Percentiles rank a stretch among this genome's conserved stretches.
These are phyloP conservation scores for Synchytrium microbalum DNA, from an alignment of 371 early-diverging fungal species.

Conservation along the genomic window DNA sequence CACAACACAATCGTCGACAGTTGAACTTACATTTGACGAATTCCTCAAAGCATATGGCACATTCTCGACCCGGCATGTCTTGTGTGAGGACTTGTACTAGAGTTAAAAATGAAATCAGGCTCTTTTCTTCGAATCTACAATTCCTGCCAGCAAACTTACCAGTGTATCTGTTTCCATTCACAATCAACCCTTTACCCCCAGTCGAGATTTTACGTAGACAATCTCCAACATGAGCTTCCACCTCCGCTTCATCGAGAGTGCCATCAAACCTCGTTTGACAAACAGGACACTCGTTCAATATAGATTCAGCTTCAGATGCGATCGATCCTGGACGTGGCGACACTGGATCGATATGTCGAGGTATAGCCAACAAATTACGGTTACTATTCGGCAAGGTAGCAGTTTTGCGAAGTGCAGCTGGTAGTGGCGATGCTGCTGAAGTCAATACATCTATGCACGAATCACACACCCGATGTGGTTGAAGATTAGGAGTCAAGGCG, in stretches of 20 bases:
- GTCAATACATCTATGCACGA: not conserved
- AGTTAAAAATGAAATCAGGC: not conserved
- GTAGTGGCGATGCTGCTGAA: constrained; percentile 2
- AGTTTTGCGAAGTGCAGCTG: not conserved
- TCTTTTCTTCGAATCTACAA: too few species aligned
- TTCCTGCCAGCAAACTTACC: constrained; percentile 55
- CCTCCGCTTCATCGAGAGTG: constrained; percentile 10
- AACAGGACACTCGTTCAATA: constrained; percentile 77
- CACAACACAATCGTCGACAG: too few species aligned
- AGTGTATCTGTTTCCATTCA: constrained; percentile 56
- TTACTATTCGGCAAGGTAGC: not conserved
- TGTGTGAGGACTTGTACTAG: constrained; percentile 28
- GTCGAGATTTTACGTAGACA: constrained; percentile 53
- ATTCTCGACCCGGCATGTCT: constrained; percentile 49
- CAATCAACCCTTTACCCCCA: constrained; percentile 27
- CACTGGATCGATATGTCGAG: not conserved
- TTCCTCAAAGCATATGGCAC: constrained; percentile 87
- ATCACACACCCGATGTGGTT: constrained; percentile 12
- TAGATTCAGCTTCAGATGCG: constrained; percentile 16
- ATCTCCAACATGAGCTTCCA: constrained; percentile 65
- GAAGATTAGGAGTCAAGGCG: constrained; percentile 7
- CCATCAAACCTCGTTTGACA: constrained; percentile 44
- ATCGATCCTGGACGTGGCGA: not conserved
- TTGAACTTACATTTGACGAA: constrained; percentile 62
- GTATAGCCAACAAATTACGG: not conserved